A percentile compares a stretch with the other conserved stretches of the same genome.
Conservation (phyloP, 768 basidiomycete genomes). For the Boletus barrowsii region DNA sequence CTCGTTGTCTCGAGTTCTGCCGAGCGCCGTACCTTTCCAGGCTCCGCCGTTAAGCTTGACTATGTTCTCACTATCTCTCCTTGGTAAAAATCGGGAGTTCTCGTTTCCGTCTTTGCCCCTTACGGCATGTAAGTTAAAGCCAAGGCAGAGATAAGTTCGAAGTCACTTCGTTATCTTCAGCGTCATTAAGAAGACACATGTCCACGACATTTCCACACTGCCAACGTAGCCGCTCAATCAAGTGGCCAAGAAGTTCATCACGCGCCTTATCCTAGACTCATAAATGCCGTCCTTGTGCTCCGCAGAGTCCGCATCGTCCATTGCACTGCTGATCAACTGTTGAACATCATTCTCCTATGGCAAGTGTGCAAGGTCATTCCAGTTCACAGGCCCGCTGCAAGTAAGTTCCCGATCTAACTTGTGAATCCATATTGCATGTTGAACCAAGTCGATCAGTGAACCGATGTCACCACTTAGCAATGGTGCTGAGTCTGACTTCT, state of each 20-base stretch:
- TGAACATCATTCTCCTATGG: neutral
- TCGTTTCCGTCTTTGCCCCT: neutral
- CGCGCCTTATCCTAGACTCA: slow-evolving; percentile 6
- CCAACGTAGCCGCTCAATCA: slow-evolving; percentile 10
- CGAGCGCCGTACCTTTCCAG: too few relatives aligned
- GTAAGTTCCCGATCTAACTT: slow-evolving; percentile 1
- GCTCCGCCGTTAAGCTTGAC: too few relatives aligned
- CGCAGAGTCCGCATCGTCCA: neutral
- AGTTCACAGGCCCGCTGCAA: neutral
- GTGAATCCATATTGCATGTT: neutral
- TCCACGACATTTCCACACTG: neutral
- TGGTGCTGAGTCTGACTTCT: neutral
- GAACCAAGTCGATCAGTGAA: neutral
- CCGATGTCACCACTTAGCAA: neutral
- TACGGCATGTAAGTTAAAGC: neutral
- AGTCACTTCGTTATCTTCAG: slow-evolving; percentile 15
- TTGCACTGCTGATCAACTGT: neutral
- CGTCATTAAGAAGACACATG: slow-evolving; percentile 10
- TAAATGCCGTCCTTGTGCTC: slow-evolving; percentile 10
- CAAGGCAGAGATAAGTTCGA: too few relatives aligned
- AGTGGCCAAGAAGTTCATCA: slow-evolving; percentile 1
- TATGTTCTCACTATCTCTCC: too few relatives aligned
- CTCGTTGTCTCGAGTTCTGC: too few relatives aligned
- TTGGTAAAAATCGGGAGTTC: too few relatives aligned
- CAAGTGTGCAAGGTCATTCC: neutral